These are phyloP conservation scores for Zygotorulaspora chibaensis DNA, from an alignment of 805 yeast species.

Conservation along the genomic window DNA sequence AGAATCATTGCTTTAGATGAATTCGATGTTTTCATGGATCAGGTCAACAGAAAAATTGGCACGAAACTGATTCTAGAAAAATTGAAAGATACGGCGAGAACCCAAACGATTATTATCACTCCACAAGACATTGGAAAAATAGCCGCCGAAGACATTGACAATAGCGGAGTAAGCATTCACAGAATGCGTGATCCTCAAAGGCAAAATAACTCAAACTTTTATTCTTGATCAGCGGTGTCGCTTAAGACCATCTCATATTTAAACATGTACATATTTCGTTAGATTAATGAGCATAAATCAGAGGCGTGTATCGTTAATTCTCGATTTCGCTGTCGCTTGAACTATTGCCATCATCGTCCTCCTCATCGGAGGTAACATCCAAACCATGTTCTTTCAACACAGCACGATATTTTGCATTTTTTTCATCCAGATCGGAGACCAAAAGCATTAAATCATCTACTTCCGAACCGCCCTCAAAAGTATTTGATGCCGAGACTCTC, in stretches of 20 bases:
- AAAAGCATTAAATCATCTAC: conserved; percentile 70
- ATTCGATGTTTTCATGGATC: conserved; percentile 97
- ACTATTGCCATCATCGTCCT: conserved; percentile 59
- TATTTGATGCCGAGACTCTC: conserved; percentile 7
- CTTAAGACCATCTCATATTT: background rate
- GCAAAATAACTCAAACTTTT: conserved; percentile 26
- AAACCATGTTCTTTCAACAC: conserved; percentile 51
- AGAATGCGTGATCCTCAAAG: conserved; percentile 46
- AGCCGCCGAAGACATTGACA: conserved; percentile 51
- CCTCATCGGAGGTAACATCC: conserved; percentile 67
- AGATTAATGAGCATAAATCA: background rate
- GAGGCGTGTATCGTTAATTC: conserved; percentile 23
- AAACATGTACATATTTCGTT: background rate
- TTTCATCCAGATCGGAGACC: conserved; percentile 73
- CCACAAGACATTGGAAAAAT: conserved; percentile 78
- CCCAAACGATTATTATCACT: conserved; percentile 89
- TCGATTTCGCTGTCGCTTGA: conserved; percentile 45
- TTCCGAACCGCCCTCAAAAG: conserved; percentile 22
- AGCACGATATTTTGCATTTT: conserved; percentile 52
- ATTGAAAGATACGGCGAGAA: conserved; percentile 52
- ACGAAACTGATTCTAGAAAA: conserved; percentile 68
- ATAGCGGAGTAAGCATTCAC: conserved; percentile 57
- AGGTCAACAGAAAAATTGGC: conserved; percentile 78
- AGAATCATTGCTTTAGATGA: conserved; percentile 89
- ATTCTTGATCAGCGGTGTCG: conserved; percentile 1